Conservation (phyloP, 257 asterid genomes). For the Solanum pimpinellifolium region DNA sequence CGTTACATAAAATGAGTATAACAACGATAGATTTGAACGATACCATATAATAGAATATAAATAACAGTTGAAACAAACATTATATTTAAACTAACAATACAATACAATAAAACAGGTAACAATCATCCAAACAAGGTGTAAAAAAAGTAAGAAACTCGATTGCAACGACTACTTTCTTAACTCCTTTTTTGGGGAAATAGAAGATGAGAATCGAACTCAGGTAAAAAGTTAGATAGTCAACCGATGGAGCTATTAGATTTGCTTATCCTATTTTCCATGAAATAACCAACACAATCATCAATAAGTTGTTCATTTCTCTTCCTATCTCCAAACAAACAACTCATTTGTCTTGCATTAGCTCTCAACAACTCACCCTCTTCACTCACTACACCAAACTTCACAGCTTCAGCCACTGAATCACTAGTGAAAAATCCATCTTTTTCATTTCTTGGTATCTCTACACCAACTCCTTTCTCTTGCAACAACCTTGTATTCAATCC, state of each 20-base stretch:
- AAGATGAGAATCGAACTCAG: not conserved
- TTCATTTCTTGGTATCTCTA: slow-evolving; percentile 58
- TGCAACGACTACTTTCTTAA: not conserved
- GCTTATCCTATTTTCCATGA: slow-evolving; percentile 14
- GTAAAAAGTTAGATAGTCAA: not conserved
- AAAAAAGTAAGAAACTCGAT: too few relatives aligned
- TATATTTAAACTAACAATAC: not conserved
- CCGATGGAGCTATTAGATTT: not conserved
- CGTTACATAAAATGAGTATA: not conserved
- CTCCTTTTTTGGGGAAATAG: not conserved
- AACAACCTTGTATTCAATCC: slow-evolving; percentile 72
- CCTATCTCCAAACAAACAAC: slow-evolving; percentile 35
- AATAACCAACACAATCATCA: slow-evolving; percentile 24
- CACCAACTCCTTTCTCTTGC: slow-evolving; percentile 49
- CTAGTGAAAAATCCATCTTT: slow-evolving; percentile 46
- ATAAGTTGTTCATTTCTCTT: slow-evolving; percentile 17
- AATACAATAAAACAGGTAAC: not conserved
- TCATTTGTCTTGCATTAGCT: slow-evolving; percentile 40
- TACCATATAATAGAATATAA: too few relatives aligned
- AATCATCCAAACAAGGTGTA: not conserved
- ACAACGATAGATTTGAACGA: too few relatives aligned
- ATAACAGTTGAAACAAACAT: too few relatives aligned
- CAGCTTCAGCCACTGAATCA: slow-evolving; percentile 40
- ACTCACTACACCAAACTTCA: slow-evolving; percentile 39
- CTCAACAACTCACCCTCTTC: slow-evolving; percentile 41